Conservation (phyloP, 1,284 basidiomycete species). For the Sporisorium scitamineum region DNA sequence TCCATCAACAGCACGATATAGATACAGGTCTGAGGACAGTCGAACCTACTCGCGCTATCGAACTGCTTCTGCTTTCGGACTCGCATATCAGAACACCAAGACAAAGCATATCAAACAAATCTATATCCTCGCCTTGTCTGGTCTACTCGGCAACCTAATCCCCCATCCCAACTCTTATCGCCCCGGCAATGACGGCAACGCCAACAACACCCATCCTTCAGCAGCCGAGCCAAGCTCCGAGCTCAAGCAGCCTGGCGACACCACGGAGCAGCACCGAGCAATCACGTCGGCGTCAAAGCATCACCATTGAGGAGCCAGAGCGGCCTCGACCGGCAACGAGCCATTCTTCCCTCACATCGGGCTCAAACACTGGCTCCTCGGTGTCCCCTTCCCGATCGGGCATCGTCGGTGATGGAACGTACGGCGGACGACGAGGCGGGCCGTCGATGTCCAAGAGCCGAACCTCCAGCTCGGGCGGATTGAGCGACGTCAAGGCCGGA, state of each 20-base stretch:
- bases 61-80: background rate
- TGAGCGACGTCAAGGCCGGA: constrained; percentile 54
- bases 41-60: background rate
- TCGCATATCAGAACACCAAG: background rate
- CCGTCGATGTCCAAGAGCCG: constrained; percentile 45
- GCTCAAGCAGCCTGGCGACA: constrained; percentile 26
- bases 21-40: background rate
- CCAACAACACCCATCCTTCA: constrained; percentile 43
- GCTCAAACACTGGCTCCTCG: constrained; percentile 14
- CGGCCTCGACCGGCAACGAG: constrained; percentile 25
- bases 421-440: constrained; percentile 49
- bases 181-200: constrained; percentile 23
- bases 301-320: constrained; percentile 52
- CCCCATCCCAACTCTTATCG: background rate
- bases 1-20: background rate
- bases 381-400: constrained; percentile 29
- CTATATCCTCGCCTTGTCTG: no score
- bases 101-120: background rate
- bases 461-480: constrained; percentile 46
- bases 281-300: constrained; percentile 25
- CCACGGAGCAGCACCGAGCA: constrained; percentile 39
- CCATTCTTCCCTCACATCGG: constrained; percentile 27
- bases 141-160: background rate
- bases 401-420: constrained; percentile 50
- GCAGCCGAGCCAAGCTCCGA: constrained; percentile 15